Percentiles rank a stretch among this genome's conserved stretches.
phyloP scores from a whole-genome alignment of 2,329 filamentous ascomycete genomes.

The Cladosporium sp. region DNA sequence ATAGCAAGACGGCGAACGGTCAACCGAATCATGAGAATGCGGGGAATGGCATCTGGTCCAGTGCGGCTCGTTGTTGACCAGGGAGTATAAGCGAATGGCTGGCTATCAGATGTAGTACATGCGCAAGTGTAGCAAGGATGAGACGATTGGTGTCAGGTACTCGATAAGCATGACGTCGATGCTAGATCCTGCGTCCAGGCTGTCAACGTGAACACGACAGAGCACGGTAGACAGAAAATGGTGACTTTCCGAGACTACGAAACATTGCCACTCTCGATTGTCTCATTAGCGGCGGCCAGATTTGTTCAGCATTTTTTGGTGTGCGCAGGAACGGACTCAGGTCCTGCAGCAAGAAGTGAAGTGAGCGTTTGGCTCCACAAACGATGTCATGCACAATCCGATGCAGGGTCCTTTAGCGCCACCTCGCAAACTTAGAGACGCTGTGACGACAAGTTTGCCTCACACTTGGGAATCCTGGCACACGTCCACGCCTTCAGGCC shows the following conservation, averaged over 20 bases:
- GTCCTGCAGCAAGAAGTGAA: not conserved
- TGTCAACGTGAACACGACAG: no score
- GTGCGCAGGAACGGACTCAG: no score
- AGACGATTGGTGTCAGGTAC: no score
- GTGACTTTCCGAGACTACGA: no score
- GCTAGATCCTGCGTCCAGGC: no score
- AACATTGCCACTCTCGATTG: not conserved
- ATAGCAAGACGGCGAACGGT: not conserved
- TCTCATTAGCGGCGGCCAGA: not conserved
- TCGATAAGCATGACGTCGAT: no score
- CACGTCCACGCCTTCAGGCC: no score
- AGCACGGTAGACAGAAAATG: no score
- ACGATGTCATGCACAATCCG: not conserved
- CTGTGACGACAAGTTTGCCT: not conserved
- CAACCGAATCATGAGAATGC: not conserved
- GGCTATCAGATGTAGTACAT: not conserved
- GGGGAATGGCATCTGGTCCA: not conserved
- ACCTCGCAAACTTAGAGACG: not conserved
- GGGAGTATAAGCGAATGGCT: not conserved
- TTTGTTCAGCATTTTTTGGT: not conserved
- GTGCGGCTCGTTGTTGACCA: not conserved
- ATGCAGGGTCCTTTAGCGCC: not conserved
- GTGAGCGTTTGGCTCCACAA: constrained; percentile 4
- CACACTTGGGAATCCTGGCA: not conserved
- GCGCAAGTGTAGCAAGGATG: not conserved